Conservation (phyloP, 768 basidiomycete species). For the Lactarius indigo region DNA sequence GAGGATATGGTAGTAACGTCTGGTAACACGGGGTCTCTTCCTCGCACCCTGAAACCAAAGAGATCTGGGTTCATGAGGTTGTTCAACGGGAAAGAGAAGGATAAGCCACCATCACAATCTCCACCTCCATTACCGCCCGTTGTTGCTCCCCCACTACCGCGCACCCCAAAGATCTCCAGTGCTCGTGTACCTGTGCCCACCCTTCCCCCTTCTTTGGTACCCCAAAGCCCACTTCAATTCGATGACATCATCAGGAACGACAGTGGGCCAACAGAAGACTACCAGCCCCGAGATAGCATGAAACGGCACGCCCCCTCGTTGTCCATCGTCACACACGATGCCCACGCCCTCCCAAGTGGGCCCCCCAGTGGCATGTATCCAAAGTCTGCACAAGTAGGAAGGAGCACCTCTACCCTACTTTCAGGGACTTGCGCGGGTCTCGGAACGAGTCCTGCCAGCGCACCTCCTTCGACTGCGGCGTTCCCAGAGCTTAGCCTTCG, state of each 20-base stretch:
- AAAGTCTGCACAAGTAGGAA: background rate
- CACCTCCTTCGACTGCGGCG: slow-evolving; percentile 57
- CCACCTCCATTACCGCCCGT: slow-evolving; percentile 49
- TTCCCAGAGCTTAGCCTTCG: slow-evolving; percentile 69
- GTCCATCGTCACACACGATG: slow-evolving; percentile 11
- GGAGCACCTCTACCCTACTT: background rate
- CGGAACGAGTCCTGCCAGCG: slow-evolving; percentile 42
- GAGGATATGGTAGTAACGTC: slow-evolving; percentile 5
- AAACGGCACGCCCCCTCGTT: slow-evolving; percentile 7
- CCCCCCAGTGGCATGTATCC: background rate
- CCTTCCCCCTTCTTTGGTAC: slow-evolving; percentile 17
- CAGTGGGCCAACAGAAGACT: background rate
- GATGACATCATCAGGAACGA: slow-evolving; percentile 5
- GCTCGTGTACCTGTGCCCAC: slow-evolving; percentile 27
- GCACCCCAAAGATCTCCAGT: slow-evolving; percentile 26
- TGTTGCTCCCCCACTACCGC: slow-evolving; percentile 13
- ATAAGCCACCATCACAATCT: slow-evolving; percentile 48
- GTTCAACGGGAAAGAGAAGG: slow-evolving; percentile 54
- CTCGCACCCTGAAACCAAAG: slow-evolving; percentile 63
- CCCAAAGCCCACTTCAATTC: slow-evolving; percentile 18
- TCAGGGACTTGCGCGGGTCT: slow-evolving; percentile 27
- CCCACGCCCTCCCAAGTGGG: background rate
- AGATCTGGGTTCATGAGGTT: slow-evolving; percentile 81
- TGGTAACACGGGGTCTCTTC: slow-evolving; percentile 27
- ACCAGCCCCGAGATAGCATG: background rate